Base-by-base conservation (phyloP, 768 basidiomycete species). In the Boletus reticulatus region DNA sequence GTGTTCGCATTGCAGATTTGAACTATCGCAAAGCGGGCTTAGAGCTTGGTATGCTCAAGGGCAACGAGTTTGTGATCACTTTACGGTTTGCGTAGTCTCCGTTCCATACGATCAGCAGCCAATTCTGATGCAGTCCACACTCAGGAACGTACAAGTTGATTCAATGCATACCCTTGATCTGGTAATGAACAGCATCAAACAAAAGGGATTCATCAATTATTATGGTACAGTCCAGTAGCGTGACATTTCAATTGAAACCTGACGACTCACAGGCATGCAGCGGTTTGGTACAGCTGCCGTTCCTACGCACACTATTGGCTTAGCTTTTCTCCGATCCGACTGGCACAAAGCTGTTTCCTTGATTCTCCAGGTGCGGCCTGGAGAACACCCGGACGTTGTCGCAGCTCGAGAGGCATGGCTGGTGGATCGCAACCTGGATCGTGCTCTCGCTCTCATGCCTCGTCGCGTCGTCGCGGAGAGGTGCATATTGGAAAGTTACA, bases 221-320 rank as follows among this genome's bases (percentile, higher is more conserved):
- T 99, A 97, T 67, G 95, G 94, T 92, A 72, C 53, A 65, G 46
- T 43, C 13, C 37, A 22, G 22, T 27, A 32, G 54, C 20, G 29
- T 34, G 34, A 48, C 42, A 12, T 51, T 43, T 42, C n/a, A 16
- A 20, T 12, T 34, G 50, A 51, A 16, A 39, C n/a, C 37, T 58
- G n/a, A 64, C 48, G 31, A 5, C 60, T 56, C 32, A 41, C 39
- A 91, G 94, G 96, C 43, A 98, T 99, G 96, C 97, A 99, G 67
- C 88, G 97, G 12, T 99, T 99, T 73, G 97, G 97, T 46, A 98
- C 95, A 3, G 94, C 97, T 16, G 87, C 93, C 32, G 87, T 98
- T 38, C 94, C 96, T 5, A 98, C 97, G 0, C 97, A 99, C 66
- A 78, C 89, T 3, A 95, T 98, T 52, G 97, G 97, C 17, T 80